Evolutionary conservation across 257 asterid species (phyloP).

Genomic region (Striga asiatica): DNA sequence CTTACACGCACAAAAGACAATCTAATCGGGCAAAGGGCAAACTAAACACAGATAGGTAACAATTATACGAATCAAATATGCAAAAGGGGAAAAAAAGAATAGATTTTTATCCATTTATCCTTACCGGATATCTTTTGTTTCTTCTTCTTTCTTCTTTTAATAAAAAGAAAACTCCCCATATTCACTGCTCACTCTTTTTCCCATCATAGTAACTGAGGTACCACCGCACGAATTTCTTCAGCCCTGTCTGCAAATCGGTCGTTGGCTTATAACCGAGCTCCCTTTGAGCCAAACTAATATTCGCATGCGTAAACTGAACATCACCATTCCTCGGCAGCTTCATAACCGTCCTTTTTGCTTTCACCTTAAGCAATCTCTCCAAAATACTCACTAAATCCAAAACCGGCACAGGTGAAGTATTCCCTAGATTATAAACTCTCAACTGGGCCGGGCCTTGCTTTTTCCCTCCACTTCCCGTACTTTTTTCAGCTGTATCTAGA

Average conservation of each 20-base stretch:
- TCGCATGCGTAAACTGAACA: constrained; percentile 86
- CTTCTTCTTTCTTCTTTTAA: too few relatives aligned
- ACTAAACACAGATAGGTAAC: constrained; percentile 37
- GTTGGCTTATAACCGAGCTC: constrained; percentile 90
- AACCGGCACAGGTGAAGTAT: constrained; percentile 92
- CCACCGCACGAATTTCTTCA: constrained; percentile 95
- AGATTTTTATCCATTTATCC: constrained; percentile 44
- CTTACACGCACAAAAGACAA: too few relatives aligned
- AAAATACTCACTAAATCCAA: constrained; percentile 81
- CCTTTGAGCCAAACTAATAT: constrained; percentile 73
- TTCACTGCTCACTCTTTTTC: constrained; percentile 69
- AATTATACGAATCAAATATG: constrained; percentile 65
- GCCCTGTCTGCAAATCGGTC: constrained; percentile 82
- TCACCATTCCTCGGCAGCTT: constrained; percentile 94
- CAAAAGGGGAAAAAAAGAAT: constrained; percentile 60
- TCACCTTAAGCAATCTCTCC: constrained; percentile 80
- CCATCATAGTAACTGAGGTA: constrained; percentile 74
- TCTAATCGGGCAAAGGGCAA: too few relatives aligned
- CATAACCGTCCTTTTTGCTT: constrained; percentile 69
- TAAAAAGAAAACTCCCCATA: not conserved
- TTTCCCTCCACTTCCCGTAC: constrained; percentile 96
- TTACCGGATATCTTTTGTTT: constrained; percentile 39
- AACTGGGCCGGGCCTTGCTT: constrained; percentile 86
- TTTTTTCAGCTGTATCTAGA: constrained; percentile 84
- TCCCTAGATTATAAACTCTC: constrained; percentile 79